phyloP scores from a whole-genome alignment of 208 protist species.

The Trypanosoma platydactyli region DNA sequence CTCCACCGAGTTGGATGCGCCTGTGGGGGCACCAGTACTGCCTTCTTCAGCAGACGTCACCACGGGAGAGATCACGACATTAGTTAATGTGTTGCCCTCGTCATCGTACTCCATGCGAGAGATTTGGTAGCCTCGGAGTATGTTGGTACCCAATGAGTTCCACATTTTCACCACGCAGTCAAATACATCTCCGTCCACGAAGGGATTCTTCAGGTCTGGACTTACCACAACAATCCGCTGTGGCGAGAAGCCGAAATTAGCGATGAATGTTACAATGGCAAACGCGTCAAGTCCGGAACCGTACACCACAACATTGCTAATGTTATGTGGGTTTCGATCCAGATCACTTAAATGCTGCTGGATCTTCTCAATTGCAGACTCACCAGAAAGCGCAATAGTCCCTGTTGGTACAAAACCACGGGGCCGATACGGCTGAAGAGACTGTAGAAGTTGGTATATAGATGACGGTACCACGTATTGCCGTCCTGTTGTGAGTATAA shows the following conservation, averaged over 20 bases:
- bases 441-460: slow-evolving; percentile 68
- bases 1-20: slow-evolving; percentile 65
- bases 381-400: slow-evolving; percentile 42
- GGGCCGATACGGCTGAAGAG: slow-evolving; percentile 44
- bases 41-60: neutral
- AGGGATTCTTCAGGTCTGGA: slow-evolving; percentile 42
- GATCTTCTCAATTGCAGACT: slow-evolving; percentile 55
- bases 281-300: slow-evolving; percentile 84
- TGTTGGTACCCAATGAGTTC: slow-evolving; percentile 74
- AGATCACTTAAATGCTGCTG: slow-evolving; percentile 60
- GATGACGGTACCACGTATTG: slow-evolving; percentile 79
- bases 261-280: slow-evolving; percentile 57
- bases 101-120: slow-evolving; percentile 87
- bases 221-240: slow-evolving; percentile 80
- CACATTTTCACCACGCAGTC: slow-evolving; percentile 61
- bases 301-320: slow-evolving; percentile 85
- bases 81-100: slow-evolving; percentile 58
- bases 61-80: slow-evolving; percentile 65
- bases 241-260: slow-evolving; percentile 68
- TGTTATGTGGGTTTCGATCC: slow-evolving; percentile 54
- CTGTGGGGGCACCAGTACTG: neutral
- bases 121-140: slow-evolving; percentile 76
- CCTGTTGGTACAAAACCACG: slow-evolving; percentile 48
- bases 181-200: slow-evolving; percentile 48
- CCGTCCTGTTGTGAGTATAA: slow-evolving; percentile 82